These are phyloP conservation scores for Conringia planisiliqua DNA, from an alignment of 345 rosid species.

Conservation along the genomic window DNA sequence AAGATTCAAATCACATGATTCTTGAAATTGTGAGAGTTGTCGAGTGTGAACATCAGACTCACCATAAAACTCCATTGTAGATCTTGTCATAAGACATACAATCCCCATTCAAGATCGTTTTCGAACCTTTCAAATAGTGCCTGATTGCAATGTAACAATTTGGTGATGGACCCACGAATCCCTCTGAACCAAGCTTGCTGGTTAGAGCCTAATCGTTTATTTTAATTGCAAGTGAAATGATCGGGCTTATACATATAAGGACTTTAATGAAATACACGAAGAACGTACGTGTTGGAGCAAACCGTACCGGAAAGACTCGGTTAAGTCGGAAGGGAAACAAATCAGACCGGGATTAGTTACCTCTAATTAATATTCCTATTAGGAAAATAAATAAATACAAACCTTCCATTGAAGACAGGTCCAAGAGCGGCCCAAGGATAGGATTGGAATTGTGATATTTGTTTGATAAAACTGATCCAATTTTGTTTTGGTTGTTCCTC, in stretches of 20 bases:
- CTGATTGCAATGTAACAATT: constrained; percentile 26
- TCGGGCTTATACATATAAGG: no score
- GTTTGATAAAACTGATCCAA: no score
- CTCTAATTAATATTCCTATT: neutral
- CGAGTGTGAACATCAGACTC: neutral
- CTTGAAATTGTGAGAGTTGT: constrained; percentile 17
- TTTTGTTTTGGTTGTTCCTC: no score
- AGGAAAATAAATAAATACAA: neutral
- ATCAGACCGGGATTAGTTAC: neutral
- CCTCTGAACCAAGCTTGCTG: neutral
- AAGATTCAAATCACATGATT: constrained; percentile 17
- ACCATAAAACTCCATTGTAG: constrained; percentile 6
- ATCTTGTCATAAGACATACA: constrained; percentile 15
- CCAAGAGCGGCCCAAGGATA: neutral
- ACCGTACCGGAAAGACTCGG: neutral
- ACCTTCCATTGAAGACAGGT: neutral
- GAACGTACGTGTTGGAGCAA: no score
- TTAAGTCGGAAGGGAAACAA: neutral
- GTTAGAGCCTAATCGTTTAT: no score
- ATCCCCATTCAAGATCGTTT: neutral
- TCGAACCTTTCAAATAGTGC: neutral
- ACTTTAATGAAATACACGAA: no score
- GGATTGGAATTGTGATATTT: neutral
- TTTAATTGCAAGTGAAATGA: no score
- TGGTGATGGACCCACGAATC: neutral